Percentiles rank a stretch among this genome's conserved stretches.
These are phyloP conservation scores for Centaurea solstitialis DNA, from an alignment of 129 eudicot genomes.

Conservation along the genomic window DNA sequence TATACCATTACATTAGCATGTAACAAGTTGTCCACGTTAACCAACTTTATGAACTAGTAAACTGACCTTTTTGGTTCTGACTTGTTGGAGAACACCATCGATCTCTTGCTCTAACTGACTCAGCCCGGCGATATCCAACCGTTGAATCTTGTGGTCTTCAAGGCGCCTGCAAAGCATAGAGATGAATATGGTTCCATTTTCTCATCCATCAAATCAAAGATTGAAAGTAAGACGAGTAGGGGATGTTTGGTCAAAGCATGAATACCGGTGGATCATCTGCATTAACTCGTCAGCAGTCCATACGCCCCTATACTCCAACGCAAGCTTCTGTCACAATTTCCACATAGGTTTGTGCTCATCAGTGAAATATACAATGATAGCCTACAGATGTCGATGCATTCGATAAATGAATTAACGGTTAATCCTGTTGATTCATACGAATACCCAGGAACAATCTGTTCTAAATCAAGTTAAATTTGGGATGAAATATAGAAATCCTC, in stretches of 20 bases:
- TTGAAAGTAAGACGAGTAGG: not conserved
- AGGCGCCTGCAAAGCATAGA: constrained; percentile 24
- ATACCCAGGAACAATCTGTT: too few species aligned
- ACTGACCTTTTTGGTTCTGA: constrained; percentile 23
- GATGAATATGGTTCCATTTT: not conserved
- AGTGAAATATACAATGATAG: not conserved
- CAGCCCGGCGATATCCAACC: constrained; percentile 22
- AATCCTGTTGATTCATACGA: too few species aligned
- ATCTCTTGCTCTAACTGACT: constrained; percentile 24
- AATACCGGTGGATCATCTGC: constrained; percentile 25
- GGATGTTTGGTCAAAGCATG: not conserved
- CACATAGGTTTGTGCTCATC: not conserved
- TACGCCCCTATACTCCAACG: constrained; percentile 10
- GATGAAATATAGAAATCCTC: too few species aligned
- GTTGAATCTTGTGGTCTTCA: constrained; percentile 23
- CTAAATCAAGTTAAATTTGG: too few species aligned
- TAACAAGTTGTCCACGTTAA: not conserved
- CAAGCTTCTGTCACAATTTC: constrained; percentile 23
- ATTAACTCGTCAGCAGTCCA: constrained; percentile 18
- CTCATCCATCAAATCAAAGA: not conserved
- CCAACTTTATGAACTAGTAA: not conserved
- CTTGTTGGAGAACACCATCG: constrained; percentile 10
- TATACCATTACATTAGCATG: not conserved
- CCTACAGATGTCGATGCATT: too few species aligned
- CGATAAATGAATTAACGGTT: too few species aligned